Evolutionary conservation across 2,329 filamentous ascomycete genomes (phyloP).

Genomic region (Alternaria alternata): DNA sequence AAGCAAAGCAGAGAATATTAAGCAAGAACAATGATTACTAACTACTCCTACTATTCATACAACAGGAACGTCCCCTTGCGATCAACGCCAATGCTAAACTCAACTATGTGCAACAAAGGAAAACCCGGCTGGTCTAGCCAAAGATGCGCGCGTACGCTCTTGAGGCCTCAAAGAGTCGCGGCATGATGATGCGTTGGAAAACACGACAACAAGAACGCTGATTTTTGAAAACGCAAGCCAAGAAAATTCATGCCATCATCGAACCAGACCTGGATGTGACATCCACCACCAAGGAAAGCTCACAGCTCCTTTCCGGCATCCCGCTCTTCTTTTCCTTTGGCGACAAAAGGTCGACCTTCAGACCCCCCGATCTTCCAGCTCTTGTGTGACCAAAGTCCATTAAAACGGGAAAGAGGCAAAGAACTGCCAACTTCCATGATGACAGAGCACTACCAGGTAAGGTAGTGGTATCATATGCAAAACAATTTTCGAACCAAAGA

Average conservation of each 20-base stretch:
- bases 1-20: not conserved
- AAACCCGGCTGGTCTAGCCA: constrained; percentile 34
- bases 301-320: not conserved
- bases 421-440: not conserved
- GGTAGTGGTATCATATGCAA: constrained; percentile 29
- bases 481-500: constrained; percentile 23
- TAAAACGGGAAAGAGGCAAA: not conserved
- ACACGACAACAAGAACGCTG: constrained; percentile 9
- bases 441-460: not conserved
- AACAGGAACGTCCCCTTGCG: constrained; percentile 1
- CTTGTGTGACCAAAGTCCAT: constrained; percentile 4
- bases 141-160: constrained; percentile 22
- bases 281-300: not conserved
- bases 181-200: constrained; percentile 14
- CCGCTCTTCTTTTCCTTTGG: not conserved
- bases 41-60: constrained; percentile 7
- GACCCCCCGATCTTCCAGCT: constrained; percentile 45
- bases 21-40: not conserved
- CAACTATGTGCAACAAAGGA: constrained; percentile 24
- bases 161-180: constrained; percentile 15
- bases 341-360: constrained; percentile 27
- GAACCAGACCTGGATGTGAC: not conserved
- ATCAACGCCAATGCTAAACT: constrained; percentile 14
- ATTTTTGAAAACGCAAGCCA: constrained; percentile 7
- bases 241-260: constrained; percentile 12